A percentile compares a stretch with the other conserved stretches of the same genome.
Evolutionary conservation across 139 green algal genomes (phyloP).

Genomic region (Volvox reticuliferus): DNA sequence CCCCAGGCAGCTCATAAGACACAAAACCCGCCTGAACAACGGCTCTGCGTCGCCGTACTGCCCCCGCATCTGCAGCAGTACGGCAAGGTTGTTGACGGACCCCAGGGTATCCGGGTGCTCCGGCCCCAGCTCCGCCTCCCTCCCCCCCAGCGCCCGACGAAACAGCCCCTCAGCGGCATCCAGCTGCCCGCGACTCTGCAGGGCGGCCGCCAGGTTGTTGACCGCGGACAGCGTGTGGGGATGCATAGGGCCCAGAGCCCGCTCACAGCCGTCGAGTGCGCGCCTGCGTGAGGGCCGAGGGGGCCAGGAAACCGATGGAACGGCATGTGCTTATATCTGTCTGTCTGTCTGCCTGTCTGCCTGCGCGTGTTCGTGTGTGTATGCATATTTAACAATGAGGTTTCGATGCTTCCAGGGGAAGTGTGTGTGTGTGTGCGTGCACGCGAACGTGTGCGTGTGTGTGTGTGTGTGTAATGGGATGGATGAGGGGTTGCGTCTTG

Average conservation of each 20-base stretch:
- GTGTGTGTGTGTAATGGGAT: too few relatives aligned
- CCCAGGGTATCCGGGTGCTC: slow-evolving; percentile 17
- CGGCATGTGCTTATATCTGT: too few relatives aligned
- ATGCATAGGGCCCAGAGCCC: neutral
- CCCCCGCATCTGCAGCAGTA: slow-evolving; percentile 33
- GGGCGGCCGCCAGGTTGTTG: slow-evolving; percentile 36
- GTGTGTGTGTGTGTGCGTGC: too few relatives aligned
- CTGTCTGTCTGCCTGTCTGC: too few relatives aligned
- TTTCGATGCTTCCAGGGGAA: too few relatives aligned
- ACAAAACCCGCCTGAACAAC: slow-evolving; percentile 22
- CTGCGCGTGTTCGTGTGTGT: too few relatives aligned
- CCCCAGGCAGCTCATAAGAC: neutral
- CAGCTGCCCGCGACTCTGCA: slow-evolving; percentile 14
- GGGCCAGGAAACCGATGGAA: too few relatives aligned
- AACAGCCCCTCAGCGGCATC: slow-evolving; percentile 27
- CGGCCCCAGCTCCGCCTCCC: slow-evolving; percentile 15
- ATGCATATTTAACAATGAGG: too few relatives aligned
- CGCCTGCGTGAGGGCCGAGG: slow-evolving; percentile 7
- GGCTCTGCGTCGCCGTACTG: slow-evolving; percentile 22
- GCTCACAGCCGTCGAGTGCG: slow-evolving; percentile 15
- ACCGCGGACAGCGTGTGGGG: slow-evolving; percentile 8
- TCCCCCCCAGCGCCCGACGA: slow-evolving; percentile 19
- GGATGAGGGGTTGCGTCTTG: too few relatives aligned
- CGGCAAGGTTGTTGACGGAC: slow-evolving; percentile 41
- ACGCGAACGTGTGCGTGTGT: too few relatives aligned